phyloP scores from a whole-genome alignment of 2,329 filamentous ascomycete species.

The Aureobasidium sp. region DNA sequence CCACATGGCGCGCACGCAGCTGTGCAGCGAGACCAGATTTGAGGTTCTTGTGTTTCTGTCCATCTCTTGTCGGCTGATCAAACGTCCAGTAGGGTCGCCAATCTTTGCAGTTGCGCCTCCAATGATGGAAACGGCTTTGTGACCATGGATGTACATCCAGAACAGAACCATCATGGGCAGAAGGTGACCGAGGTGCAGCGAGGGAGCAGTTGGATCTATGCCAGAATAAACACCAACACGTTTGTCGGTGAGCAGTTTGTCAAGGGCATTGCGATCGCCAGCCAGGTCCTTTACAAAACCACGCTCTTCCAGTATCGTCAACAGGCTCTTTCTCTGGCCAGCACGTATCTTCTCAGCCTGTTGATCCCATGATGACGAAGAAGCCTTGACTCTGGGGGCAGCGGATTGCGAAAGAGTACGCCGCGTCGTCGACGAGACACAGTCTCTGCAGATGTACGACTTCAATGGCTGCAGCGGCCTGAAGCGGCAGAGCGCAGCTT shows the following conservation, averaged over 20 bases:
- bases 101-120: conserved; percentile 71
- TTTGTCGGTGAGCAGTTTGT: conserved; percentile 56
- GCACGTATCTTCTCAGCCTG: neutral
- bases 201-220: conserved; percentile 73
- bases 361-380: neutral
- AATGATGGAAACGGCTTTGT: conserved; percentile 58
- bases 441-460: neutral
- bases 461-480: neutral
- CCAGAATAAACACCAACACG: conserved; percentile 71
- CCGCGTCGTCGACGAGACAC: neutral
- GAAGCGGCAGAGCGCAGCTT: neutral
- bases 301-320: conserved; percentile 55
- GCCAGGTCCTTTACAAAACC: conserved; percentile 68
- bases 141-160: conserved; percentile 75
- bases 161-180: conserved; percentile 76
- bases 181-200: conserved; percentile 73
- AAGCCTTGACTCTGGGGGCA: neutral
- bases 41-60: conserved; percentile 47
- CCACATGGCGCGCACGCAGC: conserved; percentile 67
- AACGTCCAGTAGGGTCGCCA: conserved; percentile 68
- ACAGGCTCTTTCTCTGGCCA: neutral
- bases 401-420: neutral
- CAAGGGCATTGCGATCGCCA: conserved; percentile 50
- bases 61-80: conserved; percentile 53
- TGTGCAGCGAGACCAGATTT: conserved; percentile 62